Percentiles rank a stretch among this genome's conserved stretches.
phyloP scores from a whole-genome alignment of 345 rosid species.

The Firmiana major region DNA sequence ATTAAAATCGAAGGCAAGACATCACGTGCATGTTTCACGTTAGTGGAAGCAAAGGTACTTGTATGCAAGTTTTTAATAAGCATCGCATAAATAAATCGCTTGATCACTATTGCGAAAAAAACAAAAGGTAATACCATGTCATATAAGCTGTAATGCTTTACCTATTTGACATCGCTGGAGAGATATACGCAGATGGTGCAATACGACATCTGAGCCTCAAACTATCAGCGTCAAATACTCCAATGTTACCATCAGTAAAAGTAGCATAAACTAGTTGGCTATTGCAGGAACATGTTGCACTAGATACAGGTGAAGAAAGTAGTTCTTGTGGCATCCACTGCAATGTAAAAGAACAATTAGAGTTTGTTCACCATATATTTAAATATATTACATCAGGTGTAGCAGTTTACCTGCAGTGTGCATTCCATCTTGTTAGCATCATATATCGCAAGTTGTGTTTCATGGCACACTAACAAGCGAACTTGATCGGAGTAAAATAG shows the following conservation, averaged over 20 bases:
- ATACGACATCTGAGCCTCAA: slow-evolving; percentile 43
- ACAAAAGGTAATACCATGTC: background rate
- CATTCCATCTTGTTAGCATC: slow-evolving; percentile 72
- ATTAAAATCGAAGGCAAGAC: background rate
- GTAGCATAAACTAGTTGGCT: slow-evolving; percentile 52
- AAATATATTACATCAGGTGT: background rate
- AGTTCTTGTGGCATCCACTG: slow-evolving; percentile 62
- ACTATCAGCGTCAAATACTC: slow-evolving; percentile 45
- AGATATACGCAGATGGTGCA: slow-evolving; percentile 38
- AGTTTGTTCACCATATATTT: background rate
- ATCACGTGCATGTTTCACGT: background rate
- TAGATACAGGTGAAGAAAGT: slow-evolving; percentile 41
- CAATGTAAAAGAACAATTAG: slow-evolving; percentile 4
- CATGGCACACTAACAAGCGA: slow-evolving; percentile 61
- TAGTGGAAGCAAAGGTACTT: background rate
- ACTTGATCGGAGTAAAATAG: slow-evolving; percentile 70
- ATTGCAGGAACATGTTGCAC: slow-evolving; percentile 59
- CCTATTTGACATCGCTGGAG: slow-evolving; percentile 28
- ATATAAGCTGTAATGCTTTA: slow-evolving; percentile 2
- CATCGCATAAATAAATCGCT: no score
- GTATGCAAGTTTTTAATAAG: background rate
- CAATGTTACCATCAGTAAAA: slow-evolving; percentile 49
- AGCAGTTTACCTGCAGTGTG: slow-evolving; percentile 48
- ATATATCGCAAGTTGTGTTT: slow-evolving; percentile 68
- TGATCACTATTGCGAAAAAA: no score